These are phyloP conservation scores for Cymbidium sinense DNA, from an alignment of 106 monocot genomes.

Conservation along the genomic window DNA sequence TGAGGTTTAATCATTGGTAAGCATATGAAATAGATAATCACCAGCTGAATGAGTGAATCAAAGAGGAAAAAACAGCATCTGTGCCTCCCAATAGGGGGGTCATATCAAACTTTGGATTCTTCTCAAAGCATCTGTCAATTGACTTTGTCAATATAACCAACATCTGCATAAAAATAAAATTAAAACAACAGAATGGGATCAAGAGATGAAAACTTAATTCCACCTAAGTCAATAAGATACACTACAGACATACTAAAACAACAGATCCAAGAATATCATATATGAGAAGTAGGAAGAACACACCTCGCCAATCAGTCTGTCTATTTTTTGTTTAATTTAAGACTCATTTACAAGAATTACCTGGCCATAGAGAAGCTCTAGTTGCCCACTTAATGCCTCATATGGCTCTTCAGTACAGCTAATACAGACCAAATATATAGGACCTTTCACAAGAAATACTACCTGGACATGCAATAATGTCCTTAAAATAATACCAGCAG, in stretches of 20 bases:
- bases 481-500: conserved; percentile 14
- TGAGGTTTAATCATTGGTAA: background rate
- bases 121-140: conserved; percentile 93
- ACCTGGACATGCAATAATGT: conserved; percentile 45
- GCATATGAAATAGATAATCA: conserved; percentile 29
- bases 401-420: conserved; percentile 92
- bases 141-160: conserved; percentile 94
- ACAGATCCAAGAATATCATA: background rate
- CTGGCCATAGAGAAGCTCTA: conserved; percentile 92
- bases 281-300: background rate
- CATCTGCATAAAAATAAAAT: conserved; percentile 55
- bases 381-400: conserved; percentile 72
- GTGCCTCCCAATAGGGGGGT: conserved; percentile 91
- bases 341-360: conserved; percentile 25
- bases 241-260: background rate
- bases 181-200: conserved; percentile 2
- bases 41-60: conserved; percentile 91
- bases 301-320: background rate
- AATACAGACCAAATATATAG: conserved; percentile 96
- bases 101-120: conserved; percentile 97
- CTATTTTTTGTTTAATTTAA: background rate
- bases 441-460: conserved; percentile 96
- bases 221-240: background rate
- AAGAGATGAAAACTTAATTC: background rate
- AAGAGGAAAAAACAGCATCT: conserved; percentile 85